These are phyloP conservation scores for Pyrenophora graminea DNA, from an alignment of 2,329 filamentous ascomycete genomes.

Conservation along the genomic window DNA sequence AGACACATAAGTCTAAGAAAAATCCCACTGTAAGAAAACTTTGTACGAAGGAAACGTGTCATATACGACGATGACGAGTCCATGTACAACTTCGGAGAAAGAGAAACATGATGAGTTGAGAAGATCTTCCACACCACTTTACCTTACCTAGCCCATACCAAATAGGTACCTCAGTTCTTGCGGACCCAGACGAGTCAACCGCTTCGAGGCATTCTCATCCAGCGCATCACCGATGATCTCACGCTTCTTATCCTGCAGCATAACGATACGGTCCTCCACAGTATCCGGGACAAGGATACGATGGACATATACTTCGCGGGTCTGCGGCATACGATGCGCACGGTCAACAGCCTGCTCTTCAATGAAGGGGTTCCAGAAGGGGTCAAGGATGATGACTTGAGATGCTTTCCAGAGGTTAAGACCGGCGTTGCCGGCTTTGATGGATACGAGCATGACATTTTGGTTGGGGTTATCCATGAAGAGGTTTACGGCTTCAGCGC, in stretches of 20 bases:
- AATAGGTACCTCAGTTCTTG: constrained; percentile 75
- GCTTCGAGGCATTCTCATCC: constrained; percentile 72
- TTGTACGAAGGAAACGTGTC: too few species aligned
- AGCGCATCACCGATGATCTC: constrained; percentile 77
- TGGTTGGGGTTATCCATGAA: constrained; percentile 66
- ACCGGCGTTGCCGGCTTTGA: constrained; percentile 82
- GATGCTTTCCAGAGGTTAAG: constrained; percentile 83
- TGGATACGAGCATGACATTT: constrained; percentile 74
- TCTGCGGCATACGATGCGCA: constrained; percentile 84
- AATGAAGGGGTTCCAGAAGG: constrained; percentile 93
- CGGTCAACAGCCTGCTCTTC: constrained; percentile 92
- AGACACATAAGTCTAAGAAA: too few species aligned
- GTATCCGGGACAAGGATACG: constrained; percentile 76
- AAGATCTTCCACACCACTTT: not conserved
- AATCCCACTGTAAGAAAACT: too few species aligned
- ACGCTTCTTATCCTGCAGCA: constrained; percentile 77
- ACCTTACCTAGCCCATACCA: constrained; percentile 36
- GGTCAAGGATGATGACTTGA: constrained; percentile 87
- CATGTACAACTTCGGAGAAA: not conserved
- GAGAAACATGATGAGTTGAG: not conserved
- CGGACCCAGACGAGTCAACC: constrained; percentile 67
- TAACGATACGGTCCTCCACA: constrained; percentile 84
- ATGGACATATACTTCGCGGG: constrained; percentile 74
- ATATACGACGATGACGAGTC: too few species aligned
- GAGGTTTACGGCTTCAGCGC: constrained; percentile 68